These are phyloP conservation scores for Arabidopsis hybrid DNA, from an alignment of 441 rosid species.

Conservation along the genomic window DNA sequence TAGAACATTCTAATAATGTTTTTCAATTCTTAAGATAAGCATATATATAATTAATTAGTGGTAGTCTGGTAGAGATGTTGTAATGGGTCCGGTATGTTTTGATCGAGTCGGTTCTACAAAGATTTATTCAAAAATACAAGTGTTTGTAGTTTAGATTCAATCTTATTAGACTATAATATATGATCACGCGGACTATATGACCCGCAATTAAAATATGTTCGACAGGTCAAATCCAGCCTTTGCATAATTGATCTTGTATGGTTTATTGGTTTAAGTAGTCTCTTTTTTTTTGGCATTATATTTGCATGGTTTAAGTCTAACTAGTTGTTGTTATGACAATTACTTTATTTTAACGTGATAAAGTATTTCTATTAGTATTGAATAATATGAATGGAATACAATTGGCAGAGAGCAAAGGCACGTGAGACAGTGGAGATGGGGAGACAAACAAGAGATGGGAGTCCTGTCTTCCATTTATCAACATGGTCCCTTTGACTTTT, in stretches of 20 bases:
- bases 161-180: background rate
- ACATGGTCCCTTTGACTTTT: constrained; percentile 63
- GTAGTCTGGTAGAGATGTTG: constrained; percentile 13
- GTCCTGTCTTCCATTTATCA: constrained; percentile 50
- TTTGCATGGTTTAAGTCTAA: background rate
- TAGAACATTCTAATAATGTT: background rate
- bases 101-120: constrained; percentile 4
- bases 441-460: constrained; percentile 55
- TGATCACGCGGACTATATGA: constrained; percentile 10
- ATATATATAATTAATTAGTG: background rate
- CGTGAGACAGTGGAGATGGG: constrained; percentile 63
- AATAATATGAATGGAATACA: constrained; percentile 7
- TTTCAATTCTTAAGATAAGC: background rate
- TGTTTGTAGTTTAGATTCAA: background rate
- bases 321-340: constrained; percentile 12
- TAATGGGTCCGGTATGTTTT: constrained; percentile 17
- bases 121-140: background rate
- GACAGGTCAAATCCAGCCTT: constrained; percentile 23
- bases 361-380: background rate
- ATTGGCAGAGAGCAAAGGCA: constrained; percentile 65
- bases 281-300: background rate
- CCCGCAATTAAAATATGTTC: background rate
- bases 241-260: background rate
- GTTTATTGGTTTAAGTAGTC: background rate
- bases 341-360: background rate